Evolutionary conservation across 805 yeast species (phyloP), one percentile per base, ranked within the genome.

Genomic region (Suhomyces faveliae): DNA sequence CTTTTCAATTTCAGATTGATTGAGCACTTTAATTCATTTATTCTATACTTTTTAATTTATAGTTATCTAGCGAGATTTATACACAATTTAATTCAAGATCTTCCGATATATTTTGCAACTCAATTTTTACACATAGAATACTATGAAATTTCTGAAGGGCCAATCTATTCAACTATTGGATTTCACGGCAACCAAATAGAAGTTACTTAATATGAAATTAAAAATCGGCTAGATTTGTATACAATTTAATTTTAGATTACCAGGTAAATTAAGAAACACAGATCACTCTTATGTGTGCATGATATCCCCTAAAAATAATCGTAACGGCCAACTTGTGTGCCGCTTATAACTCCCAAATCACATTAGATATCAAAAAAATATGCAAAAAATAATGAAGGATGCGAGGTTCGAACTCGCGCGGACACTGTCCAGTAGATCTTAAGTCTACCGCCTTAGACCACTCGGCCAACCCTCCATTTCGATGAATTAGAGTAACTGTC

Each of bases 401-500:
- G 73, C 73, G 73, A 67, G 73, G 71, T 67, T 68, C 74, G 74
- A 68, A 68, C 74, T 67, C 74, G 73, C 74, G 74, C 74, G 74
- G 74, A 67, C 71, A 66, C 53, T 55, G 71, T 67, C 73, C 74
- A 68, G 63, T 66, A 63, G 73, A 68, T 67, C 74, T 68, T 68
- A 68, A 68, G 74, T 68, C 74, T 63, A 66, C 73, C 74, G 74
- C 74, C 74, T 68, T 68, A 67, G 73, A 68, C 74, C 73, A 68
- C 74, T 68, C 74, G 74, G 74, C 74, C 74, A 68, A 66, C 74
- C 74, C 72, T 68, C 74, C 74, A 57, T 15, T 48, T 47, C 7
- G 5, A 13, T 30, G 10, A 5, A 13, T n/a, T 6, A n/a, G 8
- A 30, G n/a, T 6, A 7, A 24, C 6, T n/a, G n/a, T n/a, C n/a